These are phyloP conservation scores for Orbilia quercus DNA, from an alignment of 2,329 filamentous ascomycete species.

Conservation along the genomic window DNA sequence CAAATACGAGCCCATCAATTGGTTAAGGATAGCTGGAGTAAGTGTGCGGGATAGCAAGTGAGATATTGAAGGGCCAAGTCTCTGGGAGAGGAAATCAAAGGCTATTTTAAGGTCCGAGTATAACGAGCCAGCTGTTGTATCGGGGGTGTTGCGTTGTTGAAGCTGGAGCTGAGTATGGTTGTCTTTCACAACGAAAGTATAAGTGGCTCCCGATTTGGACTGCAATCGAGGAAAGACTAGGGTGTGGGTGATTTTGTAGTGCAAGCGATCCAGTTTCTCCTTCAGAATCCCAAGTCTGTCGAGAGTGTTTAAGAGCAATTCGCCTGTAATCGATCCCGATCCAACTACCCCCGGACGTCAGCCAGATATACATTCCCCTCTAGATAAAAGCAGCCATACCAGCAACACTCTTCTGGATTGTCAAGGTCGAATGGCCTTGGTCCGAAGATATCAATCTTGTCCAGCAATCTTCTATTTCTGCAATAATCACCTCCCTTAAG, in stretches of 20 bases:
- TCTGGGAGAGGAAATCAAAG: conserved; percentile 67
- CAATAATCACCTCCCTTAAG: conserved; percentile 50
- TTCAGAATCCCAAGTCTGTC: conserved; percentile 70
- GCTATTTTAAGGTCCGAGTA: conserved; percentile 65
- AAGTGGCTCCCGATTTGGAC: conserved; percentile 35
- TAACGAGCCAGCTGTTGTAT: conserved; percentile 60
- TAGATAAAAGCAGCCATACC: conserved; percentile 63
- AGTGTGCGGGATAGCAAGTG: conserved; percentile 74
- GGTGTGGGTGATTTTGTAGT: conserved; percentile 58
- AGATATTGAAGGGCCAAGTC: conserved; percentile 67
- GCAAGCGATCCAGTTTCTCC: conserved; percentile 58
- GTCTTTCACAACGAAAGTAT: conserved; percentile 61
- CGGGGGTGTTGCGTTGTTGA: conserved; percentile 28
- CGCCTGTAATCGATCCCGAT: conserved; percentile 71
- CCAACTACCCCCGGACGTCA: conserved; percentile 43
- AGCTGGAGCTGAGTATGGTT: conserved; percentile 57
- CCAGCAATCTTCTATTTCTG: conserved; percentile 75
- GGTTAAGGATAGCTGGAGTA: conserved; percentile 75
- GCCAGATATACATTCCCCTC: conserved; percentile 32
- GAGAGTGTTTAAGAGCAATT: conserved; percentile 72
- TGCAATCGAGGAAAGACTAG: conserved; percentile 59
- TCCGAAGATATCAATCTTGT: conserved; percentile 74
- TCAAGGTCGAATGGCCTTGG: conserved; percentile 68
- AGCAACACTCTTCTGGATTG: conserved; percentile 68
- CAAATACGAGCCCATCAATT: conserved; percentile 79